Percentiles rank a stretch among this genome's conserved stretches.
These are phyloP conservation scores for Actinomortierella wolfii DNA, from an alignment of 371 early-diverging fungal genomes.

Conservation along the genomic window DNA sequence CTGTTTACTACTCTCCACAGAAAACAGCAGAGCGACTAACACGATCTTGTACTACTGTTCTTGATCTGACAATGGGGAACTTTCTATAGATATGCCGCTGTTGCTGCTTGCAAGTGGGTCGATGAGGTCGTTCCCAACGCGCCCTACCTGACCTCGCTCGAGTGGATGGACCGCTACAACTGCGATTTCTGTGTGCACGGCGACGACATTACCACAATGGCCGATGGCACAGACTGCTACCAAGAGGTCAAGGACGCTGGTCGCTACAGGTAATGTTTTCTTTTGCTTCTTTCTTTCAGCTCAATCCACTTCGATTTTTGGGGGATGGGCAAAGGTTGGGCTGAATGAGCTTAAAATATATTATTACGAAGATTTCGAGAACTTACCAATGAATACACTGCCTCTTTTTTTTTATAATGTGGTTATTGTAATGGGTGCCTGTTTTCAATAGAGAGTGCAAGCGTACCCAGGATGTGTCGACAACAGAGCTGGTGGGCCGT, in stretches of 20 bases:
- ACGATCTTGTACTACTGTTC: too few relatives aligned
- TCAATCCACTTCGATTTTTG: too few relatives aligned
- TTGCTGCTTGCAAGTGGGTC: slow-evolving; percentile 96
- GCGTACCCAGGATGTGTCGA: slow-evolving; percentile 92
- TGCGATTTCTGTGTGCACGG: slow-evolving; percentile 96
- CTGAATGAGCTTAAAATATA: too few relatives aligned
- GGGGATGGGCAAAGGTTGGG: slow-evolving; percentile 9
- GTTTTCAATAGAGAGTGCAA: slow-evolving; percentile 73
- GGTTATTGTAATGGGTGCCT: too few relatives aligned
- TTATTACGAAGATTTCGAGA: background rate
- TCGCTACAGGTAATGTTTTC: slow-evolving; percentile 62
- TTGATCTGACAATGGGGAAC: too few relatives aligned
- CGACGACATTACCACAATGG: slow-evolving; percentile 93
- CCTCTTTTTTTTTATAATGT: too few relatives aligned
- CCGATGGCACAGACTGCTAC: slow-evolving; percentile 96
- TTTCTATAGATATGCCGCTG: slow-evolving; percentile 80
- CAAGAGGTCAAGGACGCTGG: slow-evolving; percentile 93
- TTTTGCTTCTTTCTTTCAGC: background rate
- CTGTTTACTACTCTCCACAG: too few relatives aligned
- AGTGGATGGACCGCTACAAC: slow-evolving; percentile 79
- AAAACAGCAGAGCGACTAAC: too few relatives aligned
- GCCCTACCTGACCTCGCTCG: slow-evolving; percentile 91
- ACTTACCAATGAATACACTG: too few relatives aligned
- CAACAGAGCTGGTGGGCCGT: slow-evolving; percentile 95
- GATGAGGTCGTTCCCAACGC: slow-evolving; percentile 93